Evolutionary conservation across 2,329 filamentous ascomycete genomes (phyloP).

Genomic region (Ilyonectria mors-panacis): DNA sequence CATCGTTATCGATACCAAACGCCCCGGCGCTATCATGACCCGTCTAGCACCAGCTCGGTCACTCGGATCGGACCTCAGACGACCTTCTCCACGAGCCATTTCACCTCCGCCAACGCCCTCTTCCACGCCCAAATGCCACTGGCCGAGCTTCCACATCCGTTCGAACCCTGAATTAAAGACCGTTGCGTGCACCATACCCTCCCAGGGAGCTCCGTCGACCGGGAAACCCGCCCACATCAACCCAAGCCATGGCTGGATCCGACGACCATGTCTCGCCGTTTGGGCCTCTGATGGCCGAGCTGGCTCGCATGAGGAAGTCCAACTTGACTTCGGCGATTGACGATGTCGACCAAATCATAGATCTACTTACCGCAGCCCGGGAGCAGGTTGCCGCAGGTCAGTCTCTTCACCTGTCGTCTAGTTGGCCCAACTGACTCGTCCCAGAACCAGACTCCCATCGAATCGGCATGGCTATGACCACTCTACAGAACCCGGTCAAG

Average conservation of each 20-base stretch:
- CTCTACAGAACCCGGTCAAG: conserved; percentile 89
- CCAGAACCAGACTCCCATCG: conserved; percentile 63
- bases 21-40: conserved; percentile 32
- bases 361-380: conserved; percentile 80
- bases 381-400: conserved; percentile 80
- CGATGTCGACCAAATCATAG: conserved; percentile 88
- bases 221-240: conserved; percentile 7
- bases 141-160: not conserved
- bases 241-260: conserved; percentile 52
- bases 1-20: conserved; percentile 44
- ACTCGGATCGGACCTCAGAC: conserved; percentile 38
- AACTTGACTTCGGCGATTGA: conserved; percentile 79
- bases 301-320: conserved; percentile 78
- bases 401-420: conserved; percentile 8
- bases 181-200: not conserved
- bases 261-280: conserved; percentile 61
- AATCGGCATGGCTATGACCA: conserved; percentile 82
- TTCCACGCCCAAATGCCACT: not conserved
- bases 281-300: conserved; percentile 77
- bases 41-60: conserved; percentile 26
- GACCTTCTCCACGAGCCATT: conserved; percentile 38
- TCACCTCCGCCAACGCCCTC: conserved; percentile 5
- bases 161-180: not conserved
- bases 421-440: conserved; percentile 31
- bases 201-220: not conserved